A percentile compares a stretch with the other conserved stretches of the same genome.
Conservation (phyloP, 2,329 filamentous ascomycete species). For the Fusarium graminum region DNA sequence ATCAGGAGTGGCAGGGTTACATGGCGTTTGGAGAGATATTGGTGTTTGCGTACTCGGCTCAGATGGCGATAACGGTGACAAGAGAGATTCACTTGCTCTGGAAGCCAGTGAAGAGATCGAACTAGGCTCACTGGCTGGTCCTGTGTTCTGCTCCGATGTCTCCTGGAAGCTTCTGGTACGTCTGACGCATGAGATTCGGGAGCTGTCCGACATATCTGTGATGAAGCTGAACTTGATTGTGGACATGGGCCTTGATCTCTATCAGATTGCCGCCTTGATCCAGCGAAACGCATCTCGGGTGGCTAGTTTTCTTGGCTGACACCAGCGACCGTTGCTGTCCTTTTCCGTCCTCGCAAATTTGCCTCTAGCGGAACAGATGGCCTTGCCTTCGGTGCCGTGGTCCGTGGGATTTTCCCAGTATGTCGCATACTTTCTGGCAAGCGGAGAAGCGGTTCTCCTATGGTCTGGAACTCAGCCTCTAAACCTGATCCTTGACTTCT, state of each 20-base stretch:
- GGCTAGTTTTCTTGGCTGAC: not conserved
- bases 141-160: not conserved
- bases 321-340: too few species aligned
- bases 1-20: not conserved
- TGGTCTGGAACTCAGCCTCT: not conserved
- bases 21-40: not conserved
- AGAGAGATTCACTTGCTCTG: not conserved
- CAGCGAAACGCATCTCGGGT: too few species aligned
- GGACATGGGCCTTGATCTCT: not conserved
- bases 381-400: not conserved
- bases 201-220: not conserved
- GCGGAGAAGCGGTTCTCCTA: not conserved
- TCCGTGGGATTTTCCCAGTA: not conserved
- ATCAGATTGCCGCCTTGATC: not conserved
- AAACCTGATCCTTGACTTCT: not conserved
- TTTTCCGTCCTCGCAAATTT: fast-evolving
- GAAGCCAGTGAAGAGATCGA: not conserved
- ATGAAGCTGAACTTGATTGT: too few species aligned
- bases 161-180: not conserved
- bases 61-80: too few species aligned
- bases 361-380: not conserved
- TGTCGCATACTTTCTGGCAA: not conserved
- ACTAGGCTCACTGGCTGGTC: fast-evolving
- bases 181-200: not conserved
- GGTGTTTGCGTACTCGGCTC: not conserved